These are phyloP conservation scores for Brassica balearica DNA, from an alignment of 441 rosid genomes.

Conservation along the genomic window DNA sequence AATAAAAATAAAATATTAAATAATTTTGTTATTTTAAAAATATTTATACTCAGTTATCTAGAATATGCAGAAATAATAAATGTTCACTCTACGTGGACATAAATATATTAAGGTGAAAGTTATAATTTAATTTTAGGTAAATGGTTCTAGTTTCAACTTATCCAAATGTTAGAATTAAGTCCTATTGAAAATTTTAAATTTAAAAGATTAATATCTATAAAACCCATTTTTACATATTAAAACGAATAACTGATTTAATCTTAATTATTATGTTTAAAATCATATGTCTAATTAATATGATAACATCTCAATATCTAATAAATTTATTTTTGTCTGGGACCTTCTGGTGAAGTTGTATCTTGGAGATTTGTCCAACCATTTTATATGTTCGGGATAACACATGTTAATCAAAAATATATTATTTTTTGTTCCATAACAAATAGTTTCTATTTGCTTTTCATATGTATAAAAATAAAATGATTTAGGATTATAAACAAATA, in stretches of 20 bases:
- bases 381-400: too few relatives aligned
- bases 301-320: not conserved
- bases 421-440: not conserved
- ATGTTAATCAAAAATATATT: too few relatives aligned
- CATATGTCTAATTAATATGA: not conserved
- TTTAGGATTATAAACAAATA: not conserved
- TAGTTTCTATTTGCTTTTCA: not conserved
- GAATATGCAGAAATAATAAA: constrained; percentile 3
- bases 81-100: not conserved
- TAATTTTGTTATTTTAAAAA: not conserved
- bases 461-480: too few relatives aligned
- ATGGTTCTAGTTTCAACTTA: not conserved
- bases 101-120: constrained; percentile 3
- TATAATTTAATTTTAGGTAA: not conserved
- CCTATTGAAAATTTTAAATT: not conserved
- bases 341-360: too few relatives aligned
- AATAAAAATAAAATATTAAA: too few relatives aligned
- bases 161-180: not conserved
- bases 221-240: not conserved
- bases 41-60: not conserved
- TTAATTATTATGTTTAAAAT: too few relatives aligned
- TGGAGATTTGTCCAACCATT: too few relatives aligned
- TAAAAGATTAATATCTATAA: not conserved
- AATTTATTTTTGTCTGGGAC: too few relatives aligned
- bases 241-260: not conserved